Evolutionary conservation across 768 basidiomycete species (phyloP).

Genomic region (Trametes maxima): DNA sequence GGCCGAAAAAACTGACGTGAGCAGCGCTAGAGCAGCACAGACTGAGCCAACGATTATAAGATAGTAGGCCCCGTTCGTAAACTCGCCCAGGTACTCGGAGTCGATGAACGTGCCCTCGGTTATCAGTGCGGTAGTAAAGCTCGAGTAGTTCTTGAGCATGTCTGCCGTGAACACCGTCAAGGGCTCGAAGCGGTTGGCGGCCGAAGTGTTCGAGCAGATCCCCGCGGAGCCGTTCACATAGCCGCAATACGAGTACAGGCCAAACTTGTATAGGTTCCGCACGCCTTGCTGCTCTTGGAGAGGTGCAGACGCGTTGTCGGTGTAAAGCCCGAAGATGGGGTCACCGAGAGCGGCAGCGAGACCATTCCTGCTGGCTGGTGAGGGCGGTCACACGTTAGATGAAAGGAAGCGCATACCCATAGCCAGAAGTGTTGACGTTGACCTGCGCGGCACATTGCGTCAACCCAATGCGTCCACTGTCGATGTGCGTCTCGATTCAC

Average conservation of each 20-base stretch:
- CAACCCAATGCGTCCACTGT: conserved; percentile 27
- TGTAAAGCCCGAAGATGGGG: conserved; percentile 65
- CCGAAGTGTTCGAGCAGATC: conserved; percentile 62
- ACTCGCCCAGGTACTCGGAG: conserved; percentile 60
- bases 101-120: conserved; percentile 54
- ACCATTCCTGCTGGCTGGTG: conserved; percentile 44
- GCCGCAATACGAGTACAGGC: conserved; percentile 81
- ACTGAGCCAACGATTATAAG: conserved; percentile 74
- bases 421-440: conserved; percentile 68
- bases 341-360: conserved; percentile 54
- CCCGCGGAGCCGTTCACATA: conserved; percentile 63
- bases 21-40: conserved; percentile 60
- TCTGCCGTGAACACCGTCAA: conserved; percentile 64
- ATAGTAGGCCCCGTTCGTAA: conserved; percentile 74
- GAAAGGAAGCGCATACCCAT: conserved; percentile 53
- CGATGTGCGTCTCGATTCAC: conserved; percentile 41
- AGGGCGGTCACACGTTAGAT: conserved; percentile 4
- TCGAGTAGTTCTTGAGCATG: conserved; percentile 65
- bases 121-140: conserved; percentile 56
- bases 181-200: conserved; percentile 65
- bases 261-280: conserved; percentile 73
- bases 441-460: conserved; percentile 45
- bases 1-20: conserved; percentile 53
- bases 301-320: conserved; percentile 63
- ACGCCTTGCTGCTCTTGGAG: conserved; percentile 59